phyloP scores from a whole-genome alignment of 2,329 filamentous ascomycete species.

The Cladosporium sp. region DNA sequence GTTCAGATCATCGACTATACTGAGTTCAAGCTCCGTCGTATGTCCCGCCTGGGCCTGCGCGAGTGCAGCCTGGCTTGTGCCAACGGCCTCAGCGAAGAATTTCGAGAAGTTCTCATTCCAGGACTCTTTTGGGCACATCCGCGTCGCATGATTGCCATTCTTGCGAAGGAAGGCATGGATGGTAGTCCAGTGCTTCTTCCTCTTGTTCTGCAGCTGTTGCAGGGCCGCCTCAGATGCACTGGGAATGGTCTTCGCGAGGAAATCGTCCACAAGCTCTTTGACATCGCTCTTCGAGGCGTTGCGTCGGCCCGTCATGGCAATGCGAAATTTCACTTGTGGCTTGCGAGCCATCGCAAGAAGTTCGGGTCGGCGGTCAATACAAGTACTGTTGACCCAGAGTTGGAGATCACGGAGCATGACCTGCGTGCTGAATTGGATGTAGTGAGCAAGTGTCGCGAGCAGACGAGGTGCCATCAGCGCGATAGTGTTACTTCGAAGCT shows the following conservation, averaged over 20 bases:
- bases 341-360: slow-evolving; percentile 4
- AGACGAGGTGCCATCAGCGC: slow-evolving; percentile 11
- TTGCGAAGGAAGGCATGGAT: slow-evolving; percentile 21
- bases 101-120: slow-evolving; percentile 23
- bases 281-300: neutral
- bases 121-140: slow-evolving; percentile 7
- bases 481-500: slow-evolving; percentile 16
- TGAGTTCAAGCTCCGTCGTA: neutral
- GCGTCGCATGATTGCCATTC: slow-evolving; percentile 17
- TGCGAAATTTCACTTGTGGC: neutral
- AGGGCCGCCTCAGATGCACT: slow-evolving; percentile 3
- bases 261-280: slow-evolving; percentile 1
- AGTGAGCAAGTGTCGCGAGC: slow-evolving; percentile 14
- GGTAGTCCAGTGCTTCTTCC: slow-evolving; percentile 13
- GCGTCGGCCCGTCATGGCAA: neutral
- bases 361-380: neutral
- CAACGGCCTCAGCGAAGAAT: slow-evolving; percentile 1
- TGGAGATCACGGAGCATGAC: slow-evolving; percentile 17
- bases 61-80: neutral
- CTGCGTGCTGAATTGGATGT: slow-evolving; percentile 6
- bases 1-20: slow-evolving; percentile 2
- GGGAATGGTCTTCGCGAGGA: slow-evolving; percentile 6
- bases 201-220: slow-evolving; percentile 2
- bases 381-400: slow-evolving; percentile 15
- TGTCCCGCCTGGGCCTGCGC: neutral